A percentile compares a stretch with the other conserved stretches of the same genome.
Conservation (phyloP, 192 early-diverging fungal genomes). For the Backusella morwellensis region DNA sequence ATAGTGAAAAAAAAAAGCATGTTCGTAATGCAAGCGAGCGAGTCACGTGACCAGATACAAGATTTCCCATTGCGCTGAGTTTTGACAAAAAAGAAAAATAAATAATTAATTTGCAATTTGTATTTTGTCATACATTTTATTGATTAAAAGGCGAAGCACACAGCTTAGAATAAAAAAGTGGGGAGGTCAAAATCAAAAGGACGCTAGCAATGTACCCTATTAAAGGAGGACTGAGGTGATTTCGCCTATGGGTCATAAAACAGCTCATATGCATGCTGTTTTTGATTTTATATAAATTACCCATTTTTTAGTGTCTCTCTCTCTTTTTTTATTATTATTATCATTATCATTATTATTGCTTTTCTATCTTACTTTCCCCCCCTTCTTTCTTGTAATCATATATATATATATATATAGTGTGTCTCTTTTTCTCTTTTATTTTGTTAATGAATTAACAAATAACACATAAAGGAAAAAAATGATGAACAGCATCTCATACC, state of each 20-base stretch:
- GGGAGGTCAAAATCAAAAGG: constrained; percentile 18
- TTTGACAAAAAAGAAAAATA: neutral
- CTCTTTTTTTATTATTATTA: neutral
- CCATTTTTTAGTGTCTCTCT: neutral
- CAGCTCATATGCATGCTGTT: constrained; percentile 13
- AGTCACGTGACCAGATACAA: neutral
- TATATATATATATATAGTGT: neutral
- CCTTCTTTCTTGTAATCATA: neutral
- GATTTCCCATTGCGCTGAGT: neutral
- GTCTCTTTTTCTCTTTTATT: neutral
- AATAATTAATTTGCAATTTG: neutral
- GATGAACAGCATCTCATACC: neutral
- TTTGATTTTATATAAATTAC: constrained; percentile 13
- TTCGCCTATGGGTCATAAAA: constrained; percentile 22
- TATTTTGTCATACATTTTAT: neutral
- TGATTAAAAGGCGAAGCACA: neutral
- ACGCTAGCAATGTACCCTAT: constrained; percentile 1
- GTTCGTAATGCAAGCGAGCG: neutral
- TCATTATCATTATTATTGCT: neutral
- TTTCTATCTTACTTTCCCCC: neutral
- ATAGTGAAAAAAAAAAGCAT: neutral
- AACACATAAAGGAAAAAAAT: neutral
- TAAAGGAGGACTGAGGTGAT: constrained; percentile 17
- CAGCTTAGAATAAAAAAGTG: neutral
- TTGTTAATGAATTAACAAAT: neutral